These are phyloP conservation scores for Ustulina deusta DNA, from an alignment of 2,329 filamentous ascomycete genomes.

Conservation along the genomic window DNA sequence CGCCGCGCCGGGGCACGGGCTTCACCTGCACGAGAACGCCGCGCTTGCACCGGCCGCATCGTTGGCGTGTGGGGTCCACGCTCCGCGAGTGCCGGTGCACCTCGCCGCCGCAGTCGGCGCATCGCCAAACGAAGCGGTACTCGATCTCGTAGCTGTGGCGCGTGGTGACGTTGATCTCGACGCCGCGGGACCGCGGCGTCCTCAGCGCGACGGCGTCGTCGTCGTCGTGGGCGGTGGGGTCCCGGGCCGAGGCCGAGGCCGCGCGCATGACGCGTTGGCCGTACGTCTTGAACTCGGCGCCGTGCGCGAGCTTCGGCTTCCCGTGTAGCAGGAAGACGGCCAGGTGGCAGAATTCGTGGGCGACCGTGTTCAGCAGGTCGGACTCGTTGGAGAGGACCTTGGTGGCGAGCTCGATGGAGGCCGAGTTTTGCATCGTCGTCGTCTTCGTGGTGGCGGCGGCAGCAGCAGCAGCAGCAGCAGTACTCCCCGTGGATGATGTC, in stretches of 20 bases:
- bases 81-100: constrained; percentile 89
- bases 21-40: constrained; percentile 77
- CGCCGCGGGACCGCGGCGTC: constrained; percentile 28
- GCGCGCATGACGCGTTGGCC: constrained; percentile 65
- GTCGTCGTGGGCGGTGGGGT: constrained; percentile 42
- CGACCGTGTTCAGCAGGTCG: constrained; percentile 88
- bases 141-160: constrained; percentile 91
- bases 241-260: constrained; percentile 63
- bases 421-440: constrained; percentile 63
- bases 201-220: neutral
- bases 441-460: constrained; percentile 33
- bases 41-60: constrained; percentile 82
- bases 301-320: constrained; percentile 82
- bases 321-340: constrained; percentile 90
- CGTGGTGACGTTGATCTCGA: constrained; percentile 79
- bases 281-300: constrained; percentile 85
- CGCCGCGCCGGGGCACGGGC: constrained; percentile 72
- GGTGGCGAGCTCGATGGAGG: constrained; percentile 86
- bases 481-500: constrained; percentile 35
- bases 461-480: constrained; percentile 41
- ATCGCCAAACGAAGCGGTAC: constrained; percentile 92
- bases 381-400: constrained; percentile 86
- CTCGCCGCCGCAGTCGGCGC: constrained; percentile 73
- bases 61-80: constrained; percentile 77
- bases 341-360: constrained; percentile 96